Evolutionary conservation across 768 basidiomycete species (phyloP), one percentile per base, ranked within the genome.

Genomic region (Boletus fagicola): DNA sequence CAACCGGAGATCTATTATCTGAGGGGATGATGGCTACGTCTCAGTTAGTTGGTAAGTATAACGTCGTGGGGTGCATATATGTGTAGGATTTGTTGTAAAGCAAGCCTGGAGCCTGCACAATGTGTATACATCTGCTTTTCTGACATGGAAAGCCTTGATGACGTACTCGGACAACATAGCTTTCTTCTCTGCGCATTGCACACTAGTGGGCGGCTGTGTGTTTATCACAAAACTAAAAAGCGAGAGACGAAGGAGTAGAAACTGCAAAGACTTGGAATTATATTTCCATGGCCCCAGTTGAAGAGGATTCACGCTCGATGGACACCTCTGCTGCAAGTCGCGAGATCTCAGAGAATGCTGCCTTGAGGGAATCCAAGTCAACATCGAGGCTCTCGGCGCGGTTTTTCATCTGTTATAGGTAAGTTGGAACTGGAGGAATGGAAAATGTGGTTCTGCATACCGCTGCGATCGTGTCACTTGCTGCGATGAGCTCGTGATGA

Each of bases 401-500:
- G 7, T 82, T 80, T 72, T 93, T 95, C 87, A 96, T 93, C 93
- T 94, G 62, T 15, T 47, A n/a, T 51, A 44, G 0, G 10, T 33
- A 52, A 33, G 52, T 62, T 35, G 42, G 15, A 50, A 45, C 22
- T 24, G 58, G 44, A 42, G 33, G 2, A 47, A 36, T n/a, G 8
- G 5, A 51, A 31, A 59, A 49, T 44, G 36, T 30, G 31, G 47
- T 24, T 42, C 13, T 33, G 64, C 85, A 20, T 72, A 94, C 92
- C 6, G 87, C 84, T 58, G 87, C 85, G 61, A 97, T 96, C 10
- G 94, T 96, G 65, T 94, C 91, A 57, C 88, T 92, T 3, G 94
- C 94, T 1, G 92, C 91, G 50, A 97, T 94, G 20, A 97, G 85
- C 62, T 97, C 94, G 57, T 94, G 92, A 65, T 97, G 94, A 67